These are phyloP conservation scores for Penicillium sp. DNA, from an alignment of 2,329 filamentous ascomycete genomes.

Conservation along the genomic window DNA sequence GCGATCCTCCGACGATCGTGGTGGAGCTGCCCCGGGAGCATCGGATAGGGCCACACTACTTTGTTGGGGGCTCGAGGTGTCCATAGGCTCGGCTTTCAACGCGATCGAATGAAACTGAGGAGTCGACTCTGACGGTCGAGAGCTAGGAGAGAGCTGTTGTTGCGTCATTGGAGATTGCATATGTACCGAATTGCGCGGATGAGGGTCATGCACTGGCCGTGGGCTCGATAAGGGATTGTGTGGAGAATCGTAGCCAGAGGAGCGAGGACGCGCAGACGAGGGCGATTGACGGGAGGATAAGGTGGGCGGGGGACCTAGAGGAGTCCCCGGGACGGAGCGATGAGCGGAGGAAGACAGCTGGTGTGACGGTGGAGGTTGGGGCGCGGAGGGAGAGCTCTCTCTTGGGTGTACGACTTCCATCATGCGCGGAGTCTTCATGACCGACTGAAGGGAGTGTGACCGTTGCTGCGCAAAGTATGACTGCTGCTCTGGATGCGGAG, in stretches of 20 bases:
- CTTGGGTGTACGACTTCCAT: constrained; percentile 8
- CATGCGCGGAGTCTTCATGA: constrained; percentile 32
- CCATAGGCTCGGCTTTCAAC: constrained; percentile 61
- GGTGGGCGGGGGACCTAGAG: constrained; percentile 43
- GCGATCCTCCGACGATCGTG: constrained; percentile 27
- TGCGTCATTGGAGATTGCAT: constrained; percentile 29
- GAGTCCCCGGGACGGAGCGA: constrained; percentile 45
- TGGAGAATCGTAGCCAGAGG: constrained; percentile 35
- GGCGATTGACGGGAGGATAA: constrained; percentile 34
- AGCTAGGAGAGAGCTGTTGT: constrained; percentile 36
- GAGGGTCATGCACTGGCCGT: constrained; percentile 29
- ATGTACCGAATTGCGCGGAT: constrained; percentile 23
- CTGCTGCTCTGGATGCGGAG: constrained; percentile 29
- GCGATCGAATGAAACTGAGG: constrained; percentile 43
- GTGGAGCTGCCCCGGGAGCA: constrained; percentile 19
- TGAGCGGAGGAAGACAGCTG: constrained; percentile 34
- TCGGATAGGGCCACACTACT: constrained; percentile 26
- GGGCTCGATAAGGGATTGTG: constrained; percentile 30
- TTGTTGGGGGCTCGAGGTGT: constrained; percentile 63
- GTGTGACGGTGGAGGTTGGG: constrained; percentile 31
- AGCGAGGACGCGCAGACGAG: constrained; percentile 33
- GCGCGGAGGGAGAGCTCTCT: constrained; percentile 33
- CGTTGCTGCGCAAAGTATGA: constrained; percentile 37
- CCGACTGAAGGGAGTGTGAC: constrained; percentile 38
- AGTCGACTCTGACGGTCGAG: constrained; percentile 26